Evolutionary conservation across 805 yeast genomes (phyloP), one percentile per base, ranked within the genome.

Genomic region (Saccharomyces cerevisiae): DNA sequence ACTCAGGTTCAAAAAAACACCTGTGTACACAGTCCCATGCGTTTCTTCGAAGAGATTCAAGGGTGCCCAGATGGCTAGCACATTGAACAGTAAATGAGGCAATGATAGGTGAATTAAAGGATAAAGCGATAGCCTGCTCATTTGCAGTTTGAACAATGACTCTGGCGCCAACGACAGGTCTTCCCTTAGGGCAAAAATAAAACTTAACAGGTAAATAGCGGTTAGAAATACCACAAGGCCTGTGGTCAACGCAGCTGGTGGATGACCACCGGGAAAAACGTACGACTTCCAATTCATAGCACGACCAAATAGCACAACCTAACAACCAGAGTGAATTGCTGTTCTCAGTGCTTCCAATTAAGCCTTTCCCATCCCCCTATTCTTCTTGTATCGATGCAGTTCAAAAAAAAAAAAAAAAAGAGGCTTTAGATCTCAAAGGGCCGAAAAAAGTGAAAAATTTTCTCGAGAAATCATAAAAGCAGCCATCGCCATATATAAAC

Each of bases 1-100:
- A 50, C 85, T 69, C 27, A 87, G 64, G 66, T 89, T 89, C 54
- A 90, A 73, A 14, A 89, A 83, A 48, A 90, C 75, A 3, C 95
- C 96, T 3, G 96, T 86, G 68, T 88, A 81, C 2, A 89, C 85
- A 0, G 97, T 89, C 5, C 97, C 97, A 63, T 88, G 85, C 24
- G 70, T 66, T 53, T 76, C 72, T 73, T 89, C 97, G 68, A 84
- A 89, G 51, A 76, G 74, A 11, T 84, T 73, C 61, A 89, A 67
- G 22, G 87, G 82, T 0, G 85, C 78, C 55, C 79, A 73, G 48
- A 89, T 65, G 1, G 85, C 78, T 41, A 81, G 56, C 8, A 80
- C 54, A 61, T 88, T 89, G 61, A 85, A 70, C 3, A 79, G 48
- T 66, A 89, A 71, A 66, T 89, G 96, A 51, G 83, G 56, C 24